Evolutionary conservation across 2,329 filamentous ascomycete species (phyloP), one percentile per base, ranked within the genome.

Genomic region (Fusarium protoensiforme): DNA sequence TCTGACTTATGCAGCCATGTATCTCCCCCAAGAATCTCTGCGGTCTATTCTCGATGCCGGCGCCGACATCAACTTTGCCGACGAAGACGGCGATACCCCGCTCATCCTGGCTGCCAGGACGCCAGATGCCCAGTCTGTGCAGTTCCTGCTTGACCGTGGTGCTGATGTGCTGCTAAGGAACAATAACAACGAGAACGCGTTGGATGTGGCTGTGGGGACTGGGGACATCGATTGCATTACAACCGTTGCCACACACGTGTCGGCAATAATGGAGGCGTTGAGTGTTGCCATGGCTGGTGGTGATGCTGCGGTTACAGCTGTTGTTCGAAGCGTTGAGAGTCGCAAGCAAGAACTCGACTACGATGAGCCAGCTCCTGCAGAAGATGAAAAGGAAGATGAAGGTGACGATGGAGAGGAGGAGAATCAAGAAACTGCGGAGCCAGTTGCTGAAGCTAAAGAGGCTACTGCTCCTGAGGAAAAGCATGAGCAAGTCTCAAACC

Each of bases 11-110:
- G 82, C 82, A 10, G 82, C 83, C 18, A 71, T 73, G 6, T 81
- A 75, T 56, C 79, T 83, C 24, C 80, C 81, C 0, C 68, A 75
- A 13, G 73, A 78, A 4, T 80, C 81, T 0, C 64, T 84, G 1
- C 75, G 77, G 22, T 59, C 78, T 5, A 67, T 84, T 4, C 75
- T 84, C 5, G 78, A 82, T 14, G 80, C 80, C 0, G 81, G 83
- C 0, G 83, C 83, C 0, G 78, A 84, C 54, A 82, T 85, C 33
- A 82, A 84, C 41, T 74, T 81, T 5, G 65, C 77, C 0, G 81
- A 81, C 33, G 65, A 78, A 2, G 77, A 82, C 7, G 79, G 82
- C 11, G 79, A 84, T 39, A 83, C 83, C 0, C 81, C 84, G 2
- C 77, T 85, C 1, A 84, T 85, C 9, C 69, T 81, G 1, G 82